Percentiles rank a stretch among this genome's conserved stretches.
phyloP scores from a whole-genome alignment of 1,139 yeast species.

The Geotrichum candidum region DNA sequence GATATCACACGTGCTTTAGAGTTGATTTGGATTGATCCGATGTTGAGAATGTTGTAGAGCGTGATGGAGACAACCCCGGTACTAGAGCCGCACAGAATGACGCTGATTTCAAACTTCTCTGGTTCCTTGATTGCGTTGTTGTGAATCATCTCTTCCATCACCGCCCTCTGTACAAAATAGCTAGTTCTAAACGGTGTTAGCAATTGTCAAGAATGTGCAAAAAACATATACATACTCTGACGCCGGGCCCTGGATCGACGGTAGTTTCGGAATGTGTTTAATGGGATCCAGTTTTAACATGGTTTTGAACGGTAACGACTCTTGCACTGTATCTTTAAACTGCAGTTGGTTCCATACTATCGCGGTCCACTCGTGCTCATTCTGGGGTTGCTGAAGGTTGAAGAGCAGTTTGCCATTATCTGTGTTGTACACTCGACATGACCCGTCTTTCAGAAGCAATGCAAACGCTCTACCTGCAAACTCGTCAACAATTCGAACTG shows the following conservation, averaged over 20 bases:
- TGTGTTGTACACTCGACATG: slow-evolving; percentile 45
- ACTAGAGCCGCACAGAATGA: slow-evolving; percentile 24
- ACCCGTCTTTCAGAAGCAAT: slow-evolving; percentile 43
- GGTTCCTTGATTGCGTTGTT: slow-evolving; percentile 16
- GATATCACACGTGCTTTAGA: slow-evolving; percentile 5
- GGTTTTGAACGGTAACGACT: neutral
- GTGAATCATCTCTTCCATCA: slow-evolving; percentile 21
- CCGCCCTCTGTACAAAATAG: slow-evolving; percentile 10
- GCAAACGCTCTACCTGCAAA: slow-evolving; percentile 41
- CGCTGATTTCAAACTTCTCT: slow-evolving; percentile 18
- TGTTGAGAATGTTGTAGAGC: slow-evolving; percentile 27
- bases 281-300: slow-evolving; percentile 1
- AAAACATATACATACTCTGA: neutral
- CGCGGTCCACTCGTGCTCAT: neutral
- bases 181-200: neutral
- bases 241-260: slow-evolving; percentile 9
- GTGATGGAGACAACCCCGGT: slow-evolving; percentile 24
- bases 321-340: slow-evolving; percentile 10
- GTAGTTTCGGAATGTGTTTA: slow-evolving; percentile 12
- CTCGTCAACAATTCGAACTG: neutral
- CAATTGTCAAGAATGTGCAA: neutral
- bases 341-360: slow-evolving; percentile 16
- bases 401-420: slow-evolving; percentile 41
- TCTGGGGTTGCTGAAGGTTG: slow-evolving; percentile 20
- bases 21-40: slow-evolving; percentile 20